Evolutionary conservation across 192 early-diverging fungal species (phyloP), one percentile per base, ranked within the genome.

Genomic region (Spinellus fusiger): DNA sequence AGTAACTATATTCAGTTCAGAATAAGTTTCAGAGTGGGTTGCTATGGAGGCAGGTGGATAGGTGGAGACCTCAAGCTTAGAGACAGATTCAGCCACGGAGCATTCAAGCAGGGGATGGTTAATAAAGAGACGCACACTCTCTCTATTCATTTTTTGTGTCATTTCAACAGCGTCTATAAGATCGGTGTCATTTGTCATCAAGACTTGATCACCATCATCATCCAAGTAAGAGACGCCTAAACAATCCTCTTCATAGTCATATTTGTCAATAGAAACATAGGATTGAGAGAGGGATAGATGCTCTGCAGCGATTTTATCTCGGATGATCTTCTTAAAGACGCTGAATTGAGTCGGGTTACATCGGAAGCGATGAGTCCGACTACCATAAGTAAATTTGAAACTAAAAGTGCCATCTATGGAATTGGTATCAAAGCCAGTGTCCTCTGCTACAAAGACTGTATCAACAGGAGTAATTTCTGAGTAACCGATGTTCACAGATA

Each of bases 141-240:
- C 80, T 69, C 81, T 79, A 28, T 84, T 87, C 26, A 84, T 77
- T 68, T 84, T 79, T 54, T 79, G 77, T 4, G 94, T 91, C 73
- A 90, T 75, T 25, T 80, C 75, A 0, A 94, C 85, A 4, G 94
- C 93, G 47, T 93, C 89, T 29, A 76, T 72, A 59, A 96, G 71
- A 65, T 94, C 94, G 0, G 75, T 58, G 40, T 88, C 82, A 26
- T 75, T 72, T n/a, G 81, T 79, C 54, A 96, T 77, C 54, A 85
- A 73, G 22, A 96, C 86, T 54, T 80, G 64, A 70, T 96, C 94
- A 49, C 84, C 85, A 27, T 96, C 94, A 53, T 96, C 94, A 71
- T 96, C 94, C 51, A 88, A 75, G 51, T 94, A 96, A 1, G 80
- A 75, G 40, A 87, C 70, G 1, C 76, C 49, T 69, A 74, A 46